Evolutionary conservation across 768 basidiomycete species (phyloP).

Genomic region (Russula vinacea): DNA sequence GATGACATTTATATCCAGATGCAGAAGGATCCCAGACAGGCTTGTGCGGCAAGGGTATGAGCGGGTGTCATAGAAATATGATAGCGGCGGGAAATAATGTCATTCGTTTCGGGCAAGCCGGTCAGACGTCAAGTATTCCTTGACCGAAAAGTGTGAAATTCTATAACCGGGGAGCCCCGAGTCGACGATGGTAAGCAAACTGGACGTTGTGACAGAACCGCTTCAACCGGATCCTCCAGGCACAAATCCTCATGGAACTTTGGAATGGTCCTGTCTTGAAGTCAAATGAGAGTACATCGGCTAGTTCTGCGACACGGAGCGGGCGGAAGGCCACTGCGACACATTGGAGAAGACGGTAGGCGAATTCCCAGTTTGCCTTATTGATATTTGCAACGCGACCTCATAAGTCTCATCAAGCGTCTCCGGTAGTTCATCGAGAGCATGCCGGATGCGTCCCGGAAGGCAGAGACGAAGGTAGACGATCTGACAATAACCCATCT

Average conservation of each 20-base stretch:
- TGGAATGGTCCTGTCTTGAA: not conserved
- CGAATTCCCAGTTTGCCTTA: not conserved
- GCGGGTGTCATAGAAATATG: not conserved
- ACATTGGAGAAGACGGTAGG: conserved; percentile 3
- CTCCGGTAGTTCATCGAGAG: not conserved
- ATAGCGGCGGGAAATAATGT: not conserved
- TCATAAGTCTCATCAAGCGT: conserved; percentile 5
- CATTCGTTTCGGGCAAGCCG: not conserved
- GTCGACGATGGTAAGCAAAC: not conserved
- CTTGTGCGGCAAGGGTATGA: not conserved
- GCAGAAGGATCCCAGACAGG: not conserved
- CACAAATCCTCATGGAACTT: not conserved
- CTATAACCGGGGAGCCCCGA: not conserved
- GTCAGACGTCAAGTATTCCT: conserved; percentile 3
- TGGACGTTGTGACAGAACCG: not conserved
- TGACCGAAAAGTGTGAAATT: conserved; percentile 12
- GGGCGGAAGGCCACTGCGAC: conserved; percentile 1
- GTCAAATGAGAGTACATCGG: not conserved
- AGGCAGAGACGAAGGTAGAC: not conserved
- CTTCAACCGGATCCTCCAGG: not conserved
- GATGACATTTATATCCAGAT: not conserved
- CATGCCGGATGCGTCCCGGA: not conserved
- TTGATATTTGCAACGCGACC: not conserved
- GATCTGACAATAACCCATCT: conserved; percentile 4
- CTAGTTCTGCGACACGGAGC: not conserved